Conservation (phyloP, 129 eudicot genomes). For the Tagetes erecta region DNA sequence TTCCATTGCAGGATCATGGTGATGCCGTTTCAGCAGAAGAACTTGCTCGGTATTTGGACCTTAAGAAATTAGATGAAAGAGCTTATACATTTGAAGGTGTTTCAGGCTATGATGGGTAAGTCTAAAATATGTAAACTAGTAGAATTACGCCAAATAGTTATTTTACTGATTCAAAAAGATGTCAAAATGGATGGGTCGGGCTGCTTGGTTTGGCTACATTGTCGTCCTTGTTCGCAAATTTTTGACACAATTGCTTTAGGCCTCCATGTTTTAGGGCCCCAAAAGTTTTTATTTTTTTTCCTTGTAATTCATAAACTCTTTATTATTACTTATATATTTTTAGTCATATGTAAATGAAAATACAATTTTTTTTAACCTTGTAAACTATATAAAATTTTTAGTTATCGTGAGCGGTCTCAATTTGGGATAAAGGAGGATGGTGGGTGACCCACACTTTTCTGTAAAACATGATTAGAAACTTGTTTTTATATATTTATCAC, state of each 20-base stretch:
- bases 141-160: neutral
- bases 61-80: constrained; percentile 87
- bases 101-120: constrained; percentile 90
- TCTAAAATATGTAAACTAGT: constrained; percentile 1
- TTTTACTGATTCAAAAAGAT: neutral
- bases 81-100: constrained; percentile 87
- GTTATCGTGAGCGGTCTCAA: too few relatives aligned
- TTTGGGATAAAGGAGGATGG: too few relatives aligned
- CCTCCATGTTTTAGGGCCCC: too few relatives aligned
- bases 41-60: constrained; percentile 83
- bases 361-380: too few relatives aligned
- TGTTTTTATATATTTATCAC: neutral
- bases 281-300: too few relatives aligned
- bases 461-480: neutral
- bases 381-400: too few relatives aligned
- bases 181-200: neutral
- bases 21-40: constrained; percentile 84
- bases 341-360: too few relatives aligned
- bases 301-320: too few relatives aligned
- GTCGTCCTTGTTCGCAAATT: too few relatives aligned
- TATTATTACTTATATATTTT: too few relatives aligned
- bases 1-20: constrained; percentile 66
- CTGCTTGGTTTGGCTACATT: neutral
- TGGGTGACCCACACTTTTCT: neutral
- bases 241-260: too few relatives aligned